A percentile compares a stretch with the other conserved stretches of the same genome.
phyloP scores from a whole-genome alignment of 768 basidiomycete genomes.

The Wakefieldia striispora region DNA sequence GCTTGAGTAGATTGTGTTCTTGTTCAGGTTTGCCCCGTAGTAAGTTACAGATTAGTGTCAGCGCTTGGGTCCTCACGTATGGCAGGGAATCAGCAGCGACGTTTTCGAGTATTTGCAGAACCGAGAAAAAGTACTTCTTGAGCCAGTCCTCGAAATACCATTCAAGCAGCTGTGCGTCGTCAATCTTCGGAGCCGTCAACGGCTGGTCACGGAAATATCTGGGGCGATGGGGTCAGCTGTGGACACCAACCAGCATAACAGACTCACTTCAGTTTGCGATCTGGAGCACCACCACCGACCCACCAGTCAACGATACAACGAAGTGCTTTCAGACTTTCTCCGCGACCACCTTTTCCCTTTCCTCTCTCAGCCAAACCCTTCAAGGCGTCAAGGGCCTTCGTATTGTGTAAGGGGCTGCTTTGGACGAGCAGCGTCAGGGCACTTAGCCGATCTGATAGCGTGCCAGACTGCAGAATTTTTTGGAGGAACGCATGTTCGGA shows the following conservation, averaged over 20 bases:
- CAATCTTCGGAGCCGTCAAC: slow-evolving; percentile 55
- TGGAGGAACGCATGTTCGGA: slow-evolving; percentile 82
- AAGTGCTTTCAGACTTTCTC: slow-evolving; percentile 87
- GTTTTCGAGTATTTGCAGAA: slow-evolving; percentile 86
- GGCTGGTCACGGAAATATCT: slow-evolving; percentile 94
- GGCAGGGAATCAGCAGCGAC: slow-evolving; percentile 82
- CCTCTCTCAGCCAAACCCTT: slow-evolving; percentile 74
- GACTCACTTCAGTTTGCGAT: slow-evolving; percentile 79
- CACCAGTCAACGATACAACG: slow-evolving; percentile 97
- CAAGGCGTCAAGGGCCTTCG: slow-evolving; percentile 73
- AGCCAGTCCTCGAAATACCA: slow-evolving; percentile 98
- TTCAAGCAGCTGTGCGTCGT: slow-evolving; percentile 69
- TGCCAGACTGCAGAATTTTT: slow-evolving; percentile 84
- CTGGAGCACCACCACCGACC: slow-evolving; percentile 89
- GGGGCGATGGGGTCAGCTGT: neutral
- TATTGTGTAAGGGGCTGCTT: slow-evolving; percentile 83
- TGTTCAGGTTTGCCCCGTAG: slow-evolving; percentile 92
- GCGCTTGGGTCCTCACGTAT: slow-evolving; percentile 84
- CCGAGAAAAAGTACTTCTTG: slow-evolving; percentile 93
- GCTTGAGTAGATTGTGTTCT: slow-evolving; percentile 89
- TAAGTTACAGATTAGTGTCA: slow-evolving; percentile 74
- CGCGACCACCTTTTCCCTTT: slow-evolving; percentile 84
- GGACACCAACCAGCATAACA: neutral
- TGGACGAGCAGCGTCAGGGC: slow-evolving; percentile 89
- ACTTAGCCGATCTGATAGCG: slow-evolving; percentile 87